A percentile compares a stretch with the other conserved stretches of the same genome.
phyloP scores from a whole-genome alignment of 176 grass and related monocot species.

The barley (Hordeum vulgare) region MorexV3_pseudomolecules_assembly NC_058518.1:64393813-64394312 shows the following conservation, averaged over 20 bases:
- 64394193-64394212: not conserved
- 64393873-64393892: conserved; percentile 58
- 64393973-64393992: not conserved
- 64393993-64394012: not conserved
- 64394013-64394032: not conserved
- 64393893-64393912: conserved; percentile 40
- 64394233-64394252: not conserved
- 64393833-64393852: conserved; percentile 68
- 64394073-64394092: not conserved
- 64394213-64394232: not conserved
- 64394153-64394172: not conserved
- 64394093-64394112: not conserved
- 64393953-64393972: conserved; percentile 33
- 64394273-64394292: not conserved
- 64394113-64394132: not conserved
- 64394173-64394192: not conserved
- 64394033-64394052: not conserved
- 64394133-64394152: not conserved
- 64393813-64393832: conserved; percentile 70
- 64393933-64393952: conserved; percentile 55
- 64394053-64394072: not conserved
- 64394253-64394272: not conserved
- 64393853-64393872: conserved; percentile 61
- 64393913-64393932: conserved; percentile 51
- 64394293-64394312: not conserved